Base-by-base conservation (phyloP, 176 grass and related monocot genomes). In the Bothriochloa decipiens region DNA sequence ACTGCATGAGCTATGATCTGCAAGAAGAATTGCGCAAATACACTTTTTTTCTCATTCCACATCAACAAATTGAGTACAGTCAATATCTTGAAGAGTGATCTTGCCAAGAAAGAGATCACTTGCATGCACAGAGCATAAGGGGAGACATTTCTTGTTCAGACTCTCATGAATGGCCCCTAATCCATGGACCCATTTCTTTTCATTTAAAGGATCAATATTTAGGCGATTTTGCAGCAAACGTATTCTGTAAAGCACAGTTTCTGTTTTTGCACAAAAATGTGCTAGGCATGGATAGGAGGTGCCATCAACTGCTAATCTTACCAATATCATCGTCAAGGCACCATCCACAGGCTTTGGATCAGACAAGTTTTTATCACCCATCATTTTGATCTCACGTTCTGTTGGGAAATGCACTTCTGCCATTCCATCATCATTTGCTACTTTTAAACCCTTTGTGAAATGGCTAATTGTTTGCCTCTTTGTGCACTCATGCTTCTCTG, bases 361-460 rank as follows among this genome's bases (percentile, higher is more conserved):
- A 11, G 87, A 87, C 10, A 95, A 65, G 27, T 93, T 92, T 82
- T 89, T 91, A 74, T 96, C 88, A 22, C 92, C 92, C 91, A 98
- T 98, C 92, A 98, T 98, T 87, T 83, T 95, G 81, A 98, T 91
- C 87, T 98, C 92, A 22, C 86, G 61, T 72, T 93, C 96, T n/a
- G 89, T 85, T n/a, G 96, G 96, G 46, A 98, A 98, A 77, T 86
- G 72, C 40, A 91, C 76, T 72, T 91, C 85, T 49, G 80, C 58
- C 66, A 72, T 25, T 70, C 91, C 89, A 83, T 88, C 50, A 70
- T 84, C 84, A 80, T 88, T 89, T 72, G 14, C 80, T 71, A 95
- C 91, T 64, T 82, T 98, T 40, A 98, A 90, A 90, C 95, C 91
- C 74, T 98, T 95, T 40, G 92, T 89, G 61, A 87, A 98, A 85